Evolutionary conservation across 345 rosid genomes (phyloP).

Genomic region (Gossypium stocksii): DNA sequence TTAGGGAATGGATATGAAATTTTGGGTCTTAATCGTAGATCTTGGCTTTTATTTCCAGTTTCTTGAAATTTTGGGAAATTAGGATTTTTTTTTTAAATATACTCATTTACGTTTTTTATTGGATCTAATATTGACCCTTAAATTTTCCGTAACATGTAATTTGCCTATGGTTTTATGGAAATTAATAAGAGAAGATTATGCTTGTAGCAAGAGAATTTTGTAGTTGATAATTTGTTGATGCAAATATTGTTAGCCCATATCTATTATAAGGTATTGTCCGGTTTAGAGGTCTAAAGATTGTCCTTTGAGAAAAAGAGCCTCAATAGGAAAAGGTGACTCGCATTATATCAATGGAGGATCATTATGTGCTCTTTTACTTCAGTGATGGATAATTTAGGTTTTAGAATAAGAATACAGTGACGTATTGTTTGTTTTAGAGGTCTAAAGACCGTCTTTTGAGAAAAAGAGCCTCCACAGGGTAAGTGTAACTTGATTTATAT

Average conservation of each 20-base stretch:
- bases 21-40: not conserved
- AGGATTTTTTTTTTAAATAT: not conserved
- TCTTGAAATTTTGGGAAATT: not conserved
- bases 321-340: not conserved
- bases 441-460: not conserved
- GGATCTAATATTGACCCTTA: not conserved
- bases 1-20: not conserved
- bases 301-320: not conserved
- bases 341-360: not conserved
- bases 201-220: not conserved
- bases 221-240: not conserved
- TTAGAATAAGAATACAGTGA: conserved; percentile 57
- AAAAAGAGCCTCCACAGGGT: not conserved
- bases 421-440: not conserved
- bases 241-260: not conserved
- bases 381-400: conserved; percentile 33
- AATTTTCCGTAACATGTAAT: not conserved
- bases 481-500: too few species aligned
- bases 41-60: not conserved
- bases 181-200: not conserved
- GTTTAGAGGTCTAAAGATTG: not conserved
- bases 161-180: not conserved
- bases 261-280: conserved; percentile 14
- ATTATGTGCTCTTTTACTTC: not conserved
- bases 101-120: not conserved